Percentiles rank a stretch among this genome's conserved stretches.
phyloP scores from a whole-genome alignment of 1,284 basidiomycete genomes.

The Moesziomyces globuligerus region DNA sequence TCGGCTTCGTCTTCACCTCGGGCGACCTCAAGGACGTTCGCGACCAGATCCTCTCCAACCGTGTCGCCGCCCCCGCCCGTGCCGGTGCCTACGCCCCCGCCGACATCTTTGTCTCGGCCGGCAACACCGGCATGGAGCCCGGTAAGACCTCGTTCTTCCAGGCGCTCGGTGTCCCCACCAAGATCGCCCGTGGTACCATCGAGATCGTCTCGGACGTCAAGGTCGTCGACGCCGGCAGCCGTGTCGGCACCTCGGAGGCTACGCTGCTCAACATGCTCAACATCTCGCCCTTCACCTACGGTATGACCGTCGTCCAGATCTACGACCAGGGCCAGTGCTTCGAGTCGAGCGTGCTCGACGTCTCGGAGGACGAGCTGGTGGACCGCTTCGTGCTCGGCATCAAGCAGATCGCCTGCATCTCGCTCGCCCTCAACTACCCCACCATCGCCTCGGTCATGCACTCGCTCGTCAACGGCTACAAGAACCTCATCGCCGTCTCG shows the following conservation, averaged over 20 bases:
- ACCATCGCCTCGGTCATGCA: slow-evolving; percentile 93
- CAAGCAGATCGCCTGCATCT: slow-evolving; percentile 95
- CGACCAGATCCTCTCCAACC: slow-evolving; percentile 91
- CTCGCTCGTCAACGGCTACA: slow-evolving; percentile 98
- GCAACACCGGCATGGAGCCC: slow-evolving; percentile 99
- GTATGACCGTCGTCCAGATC: slow-evolving; percentile 84
- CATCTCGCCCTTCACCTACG: slow-evolving; percentile 87
- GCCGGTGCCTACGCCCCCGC: slow-evolving; percentile 94
- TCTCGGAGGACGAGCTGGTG: slow-evolving; percentile 89
- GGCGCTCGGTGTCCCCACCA: slow-evolving; percentile 98
- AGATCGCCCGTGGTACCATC: slow-evolving; percentile 99
- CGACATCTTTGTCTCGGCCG: slow-evolving; percentile 90
- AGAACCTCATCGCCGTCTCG: slow-evolving; percentile 89
- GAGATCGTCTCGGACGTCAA: slow-evolving; percentile 98
- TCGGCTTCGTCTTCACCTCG: slow-evolving; percentile 98
- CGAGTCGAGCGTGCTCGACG: slow-evolving; percentile 86
- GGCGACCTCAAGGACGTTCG: slow-evolving; percentile 94
- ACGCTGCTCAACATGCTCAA: slow-evolving; percentile 99
- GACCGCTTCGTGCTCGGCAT: slow-evolving; percentile 90
- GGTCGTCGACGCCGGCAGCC: slow-evolving; percentile 89
- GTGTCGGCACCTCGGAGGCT: slow-evolving; percentile 96
- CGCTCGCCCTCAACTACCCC: slow-evolving; percentile 92
- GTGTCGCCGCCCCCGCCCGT: slow-evolving; percentile 97
- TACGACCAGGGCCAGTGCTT: slow-evolving; percentile 71
- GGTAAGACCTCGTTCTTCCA: slow-evolving; percentile 85